Conservation (phyloP, 306 rosid species). For the Potentilla sterilis region DNA sequence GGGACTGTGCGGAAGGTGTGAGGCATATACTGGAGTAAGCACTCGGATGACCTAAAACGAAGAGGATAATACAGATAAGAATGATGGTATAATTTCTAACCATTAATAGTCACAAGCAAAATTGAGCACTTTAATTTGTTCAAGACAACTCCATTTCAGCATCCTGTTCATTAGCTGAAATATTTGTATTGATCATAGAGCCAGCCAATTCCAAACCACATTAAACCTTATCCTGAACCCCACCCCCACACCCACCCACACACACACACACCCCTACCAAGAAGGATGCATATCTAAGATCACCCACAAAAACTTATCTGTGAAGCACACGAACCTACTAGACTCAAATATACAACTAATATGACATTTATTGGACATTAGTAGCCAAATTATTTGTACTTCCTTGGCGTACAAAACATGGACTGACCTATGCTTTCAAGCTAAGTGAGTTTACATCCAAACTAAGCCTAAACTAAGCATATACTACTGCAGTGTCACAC, state of each 20-base stretch:
- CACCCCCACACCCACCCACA: too few relatives aligned
- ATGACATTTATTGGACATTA: not conserved
- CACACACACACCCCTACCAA: not conserved
- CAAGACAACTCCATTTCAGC: not conserved
- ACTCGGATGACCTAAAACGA: conserved; percentile 81
- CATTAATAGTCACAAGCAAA: not conserved
- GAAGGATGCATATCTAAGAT: not conserved
- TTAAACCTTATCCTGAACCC: not conserved
- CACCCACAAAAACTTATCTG: not conserved
- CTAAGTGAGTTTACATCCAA: not conserved
- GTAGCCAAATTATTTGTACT: not conserved
- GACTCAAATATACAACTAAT: not conserved
- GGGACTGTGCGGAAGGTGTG: conserved; percentile 66
- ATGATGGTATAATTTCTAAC: not conserved
- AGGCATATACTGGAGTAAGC: conserved; percentile 84
- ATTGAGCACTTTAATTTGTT: not conserved
- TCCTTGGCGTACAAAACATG: not conserved
- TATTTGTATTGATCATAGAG: not conserved
- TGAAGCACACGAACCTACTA: not conserved
- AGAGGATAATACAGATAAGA: not conserved
- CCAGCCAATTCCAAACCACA: not conserved
- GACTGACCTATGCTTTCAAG: not conserved
- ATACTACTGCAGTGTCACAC: too few relatives aligned
- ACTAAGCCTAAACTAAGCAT: not conserved
- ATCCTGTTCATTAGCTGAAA: not conserved